A percentile compares a stretch with the other conserved stretches of the same genome.
phyloP scores from a whole-genome alignment of 2,329 filamentous ascomycete genomes.

The Zasmidium angulare region DNA sequence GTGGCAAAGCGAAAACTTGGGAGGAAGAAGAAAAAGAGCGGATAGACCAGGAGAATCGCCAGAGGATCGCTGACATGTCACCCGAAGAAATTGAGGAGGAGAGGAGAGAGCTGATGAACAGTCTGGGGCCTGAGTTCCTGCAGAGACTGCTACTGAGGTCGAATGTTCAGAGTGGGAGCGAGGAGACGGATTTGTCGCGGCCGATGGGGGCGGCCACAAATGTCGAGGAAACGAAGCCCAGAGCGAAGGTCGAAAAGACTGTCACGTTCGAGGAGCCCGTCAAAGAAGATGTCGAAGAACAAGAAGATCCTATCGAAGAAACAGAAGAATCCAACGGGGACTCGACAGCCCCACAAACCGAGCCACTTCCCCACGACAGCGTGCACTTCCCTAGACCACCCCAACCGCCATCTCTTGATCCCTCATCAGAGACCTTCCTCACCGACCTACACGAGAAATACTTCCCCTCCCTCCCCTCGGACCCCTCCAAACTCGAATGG shows the following conservation, averaged over 20 bases:
- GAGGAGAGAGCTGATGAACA: conserved; percentile 74
- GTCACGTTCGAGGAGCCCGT: conserved; percentile 26
- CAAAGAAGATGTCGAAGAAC: conserved; percentile 1
- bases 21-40: conserved; percentile 62
- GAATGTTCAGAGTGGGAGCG: conserved; percentile 66
- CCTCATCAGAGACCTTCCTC: conserved; percentile 79
- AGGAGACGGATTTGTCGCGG: conserved; percentile 39
- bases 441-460: conserved; percentile 84
- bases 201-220: not conserved
- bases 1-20: conserved; percentile 27
- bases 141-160: conserved; percentile 74
- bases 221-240: not conserved
- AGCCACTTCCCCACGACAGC: conserved; percentile 22
- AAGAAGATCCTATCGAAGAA: not conserved
- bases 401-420: conserved; percentile 73
- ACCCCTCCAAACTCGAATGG: conserved; percentile 86
- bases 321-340: too few relatives aligned
- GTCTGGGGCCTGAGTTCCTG: conserved; percentile 72
- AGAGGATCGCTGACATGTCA: conserved; percentile 75
- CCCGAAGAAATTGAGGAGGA: conserved; percentile 77
- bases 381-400: conserved; percentile 61
- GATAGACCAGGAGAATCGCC: conserved; percentile 82
- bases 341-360: not conserved
- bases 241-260: conserved; percentile 16
- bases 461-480: conserved; percentile 82